phyloP scores from a whole-genome alignment of 73 alveolate genomes.

The Durusdinium trenchii region DNA sequence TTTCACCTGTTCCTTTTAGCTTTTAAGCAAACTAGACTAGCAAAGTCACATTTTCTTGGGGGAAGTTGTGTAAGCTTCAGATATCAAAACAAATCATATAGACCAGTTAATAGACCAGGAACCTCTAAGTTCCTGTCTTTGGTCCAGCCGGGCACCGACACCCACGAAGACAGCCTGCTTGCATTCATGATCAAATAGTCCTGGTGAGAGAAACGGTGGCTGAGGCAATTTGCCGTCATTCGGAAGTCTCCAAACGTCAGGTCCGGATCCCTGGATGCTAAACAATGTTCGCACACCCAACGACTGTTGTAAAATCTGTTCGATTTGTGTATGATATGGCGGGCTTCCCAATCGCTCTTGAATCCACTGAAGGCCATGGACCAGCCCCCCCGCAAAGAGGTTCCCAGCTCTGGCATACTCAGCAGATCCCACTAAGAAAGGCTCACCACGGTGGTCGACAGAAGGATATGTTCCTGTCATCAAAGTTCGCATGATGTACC shows the following conservation, averaged over 20 bases:
- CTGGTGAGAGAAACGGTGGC: not conserved
- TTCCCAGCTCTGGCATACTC: not conserved
- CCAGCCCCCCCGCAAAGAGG: not conserved
- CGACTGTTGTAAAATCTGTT: not conserved
- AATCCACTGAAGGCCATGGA: conserved; percentile 5
- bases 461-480: not conserved
- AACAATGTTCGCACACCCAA: conserved; percentile 29
- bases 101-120: too few species aligned
- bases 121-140: conserved; percentile 58
- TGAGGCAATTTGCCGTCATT: not conserved
- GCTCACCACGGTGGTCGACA: not conserved
- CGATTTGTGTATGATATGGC: not conserved
- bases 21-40: too few species aligned
- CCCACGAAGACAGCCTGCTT: not conserved
- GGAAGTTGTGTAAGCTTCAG: too few species aligned
- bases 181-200: conserved; percentile 10
- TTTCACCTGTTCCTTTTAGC: too few species aligned
- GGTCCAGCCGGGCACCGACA: conserved; percentile 46
- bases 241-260: conserved; percentile 26
- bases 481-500: not conserved
- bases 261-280: not conserved
- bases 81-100: too few species aligned
- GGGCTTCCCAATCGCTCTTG: conserved; percentile 59
- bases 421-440: not conserved
- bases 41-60: too few species aligned